phyloP scores from a whole-genome alignment of 2,329 filamentous ascomycete species.

The Fusarium dimerum region DNA sequence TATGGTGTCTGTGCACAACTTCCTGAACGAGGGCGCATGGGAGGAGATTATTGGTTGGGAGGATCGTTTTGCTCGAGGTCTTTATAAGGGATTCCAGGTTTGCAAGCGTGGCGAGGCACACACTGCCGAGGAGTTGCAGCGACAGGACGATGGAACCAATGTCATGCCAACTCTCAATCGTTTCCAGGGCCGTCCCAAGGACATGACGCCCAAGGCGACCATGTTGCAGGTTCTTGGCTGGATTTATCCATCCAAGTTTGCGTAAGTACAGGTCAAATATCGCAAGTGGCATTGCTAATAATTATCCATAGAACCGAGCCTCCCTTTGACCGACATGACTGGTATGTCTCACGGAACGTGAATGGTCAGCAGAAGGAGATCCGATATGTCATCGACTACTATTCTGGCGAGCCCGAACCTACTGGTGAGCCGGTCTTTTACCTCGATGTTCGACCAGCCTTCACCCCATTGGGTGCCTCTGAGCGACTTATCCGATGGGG shows the following conservation, averaged over 20 bases:
- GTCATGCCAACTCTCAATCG: constrained; percentile 73
- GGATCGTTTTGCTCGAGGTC: constrained; percentile 74
- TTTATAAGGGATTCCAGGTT: constrained; percentile 70
- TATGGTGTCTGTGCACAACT: constrained; percentile 98
- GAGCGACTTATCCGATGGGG: constrained; percentile 88
- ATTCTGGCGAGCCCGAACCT: constrained; percentile 77
- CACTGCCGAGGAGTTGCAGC: constrained; percentile 43
- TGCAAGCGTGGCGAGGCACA: constrained; percentile 75
- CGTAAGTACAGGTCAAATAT: constrained; percentile 48
- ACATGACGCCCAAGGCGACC: constrained; percentile 87
- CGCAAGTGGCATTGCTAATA: constrained; percentile 14
- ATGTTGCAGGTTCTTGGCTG: constrained; percentile 79
- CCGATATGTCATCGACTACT: constrained; percentile 97
- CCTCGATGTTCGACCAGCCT: constrained; percentile 87
- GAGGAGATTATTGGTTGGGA: constrained; percentile 94
- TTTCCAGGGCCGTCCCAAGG: constrained; percentile 87
- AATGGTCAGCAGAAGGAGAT: constrained; percentile 73
- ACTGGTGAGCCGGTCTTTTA: constrained; percentile 93
- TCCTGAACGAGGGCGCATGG: constrained; percentile 97
- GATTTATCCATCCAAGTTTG: constrained; percentile 78
- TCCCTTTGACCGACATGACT: constrained; percentile 96
- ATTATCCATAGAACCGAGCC: constrained; percentile 65
- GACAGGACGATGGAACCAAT: constrained; percentile 55
- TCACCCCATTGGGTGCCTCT: constrained; percentile 76
- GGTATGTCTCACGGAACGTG: constrained; percentile 79